Conservation (phyloP, 805 yeast genomes). For the Metschnikowia bowlesiae region DNA sequence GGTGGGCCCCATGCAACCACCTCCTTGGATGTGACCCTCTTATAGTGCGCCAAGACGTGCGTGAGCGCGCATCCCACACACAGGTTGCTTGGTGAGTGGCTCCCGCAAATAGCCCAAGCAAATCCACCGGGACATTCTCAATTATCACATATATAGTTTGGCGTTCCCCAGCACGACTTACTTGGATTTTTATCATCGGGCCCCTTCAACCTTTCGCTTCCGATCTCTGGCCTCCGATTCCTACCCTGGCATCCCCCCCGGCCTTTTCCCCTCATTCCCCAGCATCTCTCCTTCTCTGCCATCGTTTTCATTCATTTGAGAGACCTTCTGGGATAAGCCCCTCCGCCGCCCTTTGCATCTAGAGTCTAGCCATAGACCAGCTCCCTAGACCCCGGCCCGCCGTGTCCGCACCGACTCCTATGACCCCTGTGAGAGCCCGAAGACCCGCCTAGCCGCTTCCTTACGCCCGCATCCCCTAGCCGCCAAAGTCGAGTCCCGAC, state of each 20-base stretch:
- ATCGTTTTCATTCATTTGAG: conserved; percentile 4
- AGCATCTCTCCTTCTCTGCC: conserved; percentile 1
- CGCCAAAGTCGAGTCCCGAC: too few species aligned
- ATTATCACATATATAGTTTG: neutral
- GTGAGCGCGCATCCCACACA: conserved; percentile 2
- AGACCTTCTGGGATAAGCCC: neutral
- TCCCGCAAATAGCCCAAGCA: conserved; percentile 1
- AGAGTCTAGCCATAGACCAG: neutral
- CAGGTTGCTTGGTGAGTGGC: conserved; percentile 2
- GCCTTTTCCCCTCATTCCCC: neutral
- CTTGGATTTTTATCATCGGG: conserved; percentile 5
- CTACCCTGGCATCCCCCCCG: neutral
- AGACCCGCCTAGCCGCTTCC: neutral
- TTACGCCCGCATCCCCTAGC: too few species aligned
- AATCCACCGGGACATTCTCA: neutral
- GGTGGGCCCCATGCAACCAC: conserved; percentile 5
- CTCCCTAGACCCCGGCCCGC: neutral
- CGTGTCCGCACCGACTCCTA: neutral
- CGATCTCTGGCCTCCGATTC: neutral
- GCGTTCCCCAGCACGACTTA: neutral
- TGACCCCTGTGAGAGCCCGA: neutral
- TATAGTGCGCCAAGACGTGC: conserved; percentile 3
- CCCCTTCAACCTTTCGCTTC: conserved; percentile 1
- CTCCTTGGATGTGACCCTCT: conserved; percentile 3
- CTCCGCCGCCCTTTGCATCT: neutral